Base-by-base conservation (phyloP, 164 flowering plant species). In the Vitis rotundifolia region DNA sequence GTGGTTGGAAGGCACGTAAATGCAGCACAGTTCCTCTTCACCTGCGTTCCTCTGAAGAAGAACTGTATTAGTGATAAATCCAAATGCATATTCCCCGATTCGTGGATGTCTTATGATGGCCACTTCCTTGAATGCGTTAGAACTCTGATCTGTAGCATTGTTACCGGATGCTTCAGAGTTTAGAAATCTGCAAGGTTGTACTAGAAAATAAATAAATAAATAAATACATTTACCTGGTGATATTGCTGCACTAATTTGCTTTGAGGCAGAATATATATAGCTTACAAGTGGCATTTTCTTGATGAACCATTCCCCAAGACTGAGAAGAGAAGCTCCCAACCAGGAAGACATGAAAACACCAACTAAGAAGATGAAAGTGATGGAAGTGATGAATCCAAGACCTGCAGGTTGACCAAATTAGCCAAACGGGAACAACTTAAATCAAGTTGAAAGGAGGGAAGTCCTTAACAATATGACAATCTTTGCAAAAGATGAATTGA, bases 211-310 rank as follows among this genome's bases (percentile, higher is more conserved):
- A 22, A 19, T 31, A 66, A 8, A 11, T 13, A 1, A 18, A 66
- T 6, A 54, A 50, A n/a, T 50, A 50, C 2, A 61, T 8, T 11
- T 56, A 79, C 83, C 85, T 63, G 85, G 83, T 14, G 83, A 75
- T 73, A 82, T 82, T 12, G 85, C 85, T 15, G 81, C 52, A 65
- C 85, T 82, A 15, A 82, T 79, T 59, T 82, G 85, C 77, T 82
- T 82, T 1, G 85, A 82, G 59, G 83, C 83, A 66, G 64, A 57
- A 64, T 82, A 82, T n/a, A 82, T 82, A 47, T 82, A 73, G 66
- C 85, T 70, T 8, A 82, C 77, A 58, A 77, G 68, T 18, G 85
- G 83, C 85, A 82, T 79, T 57, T 73, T 68, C 74, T 80, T 80
- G 62, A 82, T 82, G 62, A 82, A 75, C 81, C 80, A 82, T 60